Percentiles rank a stretch among this genome's conserved stretches.
Conservation (phyloP, 306 rosid species). For the Quercus engelmannii region DNA sequence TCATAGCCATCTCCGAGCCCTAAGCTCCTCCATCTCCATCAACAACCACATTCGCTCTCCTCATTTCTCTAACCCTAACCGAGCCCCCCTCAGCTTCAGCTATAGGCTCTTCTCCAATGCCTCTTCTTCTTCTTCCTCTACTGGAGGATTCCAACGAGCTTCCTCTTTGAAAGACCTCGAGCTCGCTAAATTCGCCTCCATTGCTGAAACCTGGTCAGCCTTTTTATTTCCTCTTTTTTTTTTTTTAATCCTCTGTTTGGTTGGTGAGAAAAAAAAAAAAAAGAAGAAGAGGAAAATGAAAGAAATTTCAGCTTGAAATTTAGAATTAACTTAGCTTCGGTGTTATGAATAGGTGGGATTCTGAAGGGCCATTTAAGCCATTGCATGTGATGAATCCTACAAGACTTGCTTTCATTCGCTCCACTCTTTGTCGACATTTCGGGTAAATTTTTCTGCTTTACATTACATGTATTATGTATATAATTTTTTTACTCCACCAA, state of each 20-base stretch:
- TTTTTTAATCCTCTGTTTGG: not conserved
- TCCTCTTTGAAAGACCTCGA: conserved; percentile 67
- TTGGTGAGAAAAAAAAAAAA: not conserved
- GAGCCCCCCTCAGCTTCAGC: not conserved
- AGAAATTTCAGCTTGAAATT: not conserved
- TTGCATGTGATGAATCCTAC: conserved; percentile 88
- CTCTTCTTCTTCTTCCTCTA: not conserved
- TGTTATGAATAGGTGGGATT: conserved; percentile 71
- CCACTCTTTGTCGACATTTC: conserved; percentile 81
- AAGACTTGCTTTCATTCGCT: conserved; percentile 78
- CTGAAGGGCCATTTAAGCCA: conserved; percentile 93
- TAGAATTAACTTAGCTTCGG: too few relatives aligned
- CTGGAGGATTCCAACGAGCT: not conserved
- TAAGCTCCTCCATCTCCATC: not conserved
- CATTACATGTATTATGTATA: not conserved
- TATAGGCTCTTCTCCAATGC: conserved; percentile 44
- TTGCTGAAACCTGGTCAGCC: conserved; percentile 71
- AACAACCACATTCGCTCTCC: not conserved
- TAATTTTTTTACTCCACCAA: too few relatives aligned
- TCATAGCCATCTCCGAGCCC: conserved; percentile 35
- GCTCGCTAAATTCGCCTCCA: conserved; percentile 72
- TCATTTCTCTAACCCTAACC: not conserved
- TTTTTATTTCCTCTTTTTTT: not conserved
- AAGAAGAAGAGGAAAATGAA: too few relatives aligned
- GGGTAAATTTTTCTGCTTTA: conserved; percentile 32